Percentiles rank a stretch among this genome's conserved stretches.
Evolutionary conservation across 2,329 filamentous ascomycete genomes (phyloP).

Genomic region (Colletotrichum gloeosporioides): DNA sequence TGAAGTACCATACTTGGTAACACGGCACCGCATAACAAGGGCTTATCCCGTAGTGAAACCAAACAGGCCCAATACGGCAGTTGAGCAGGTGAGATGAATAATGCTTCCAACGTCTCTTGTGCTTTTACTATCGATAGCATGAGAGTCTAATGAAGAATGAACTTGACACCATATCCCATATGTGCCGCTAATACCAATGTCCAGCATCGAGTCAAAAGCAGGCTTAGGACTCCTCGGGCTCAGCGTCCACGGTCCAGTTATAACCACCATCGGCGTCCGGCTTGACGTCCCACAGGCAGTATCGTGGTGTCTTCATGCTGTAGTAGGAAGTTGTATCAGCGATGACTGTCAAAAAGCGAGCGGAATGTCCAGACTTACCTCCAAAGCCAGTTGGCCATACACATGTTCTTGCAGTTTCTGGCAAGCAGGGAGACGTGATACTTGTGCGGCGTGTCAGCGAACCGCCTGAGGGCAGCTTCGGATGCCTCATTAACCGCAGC

Average conservation of each 20-base stretch:
- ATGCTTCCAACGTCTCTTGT: background rate
- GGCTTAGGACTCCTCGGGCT: background rate
- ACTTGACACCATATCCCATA: background rate
- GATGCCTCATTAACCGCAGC: background rate
- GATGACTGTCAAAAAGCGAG: accelerated
- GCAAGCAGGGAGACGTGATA: background rate
- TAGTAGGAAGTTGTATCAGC: accelerated
- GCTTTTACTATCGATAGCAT: background rate
- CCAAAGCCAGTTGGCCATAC: conserved; percentile 12
- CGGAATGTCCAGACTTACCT: background rate
- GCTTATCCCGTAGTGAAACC: background rate
- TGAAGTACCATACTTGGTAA: background rate
- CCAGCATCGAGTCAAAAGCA: background rate
- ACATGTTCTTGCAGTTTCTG: conserved; percentile 16
- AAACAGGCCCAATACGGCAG: background rate
- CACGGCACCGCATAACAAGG: background rate
- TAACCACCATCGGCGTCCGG: background rate
- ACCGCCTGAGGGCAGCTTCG: background rate
- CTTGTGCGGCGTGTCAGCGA: background rate
- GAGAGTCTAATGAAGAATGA: background rate
- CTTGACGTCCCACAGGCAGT: conserved; percentile 1
- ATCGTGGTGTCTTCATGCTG: conserved; percentile 2
- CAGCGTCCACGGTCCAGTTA: background rate
- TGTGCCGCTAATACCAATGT: background rate
- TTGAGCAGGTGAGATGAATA: background rate